Evolutionary conservation across 441 rosid species (phyloP).

Genomic region (Dalechampia spathulata): DNA sequence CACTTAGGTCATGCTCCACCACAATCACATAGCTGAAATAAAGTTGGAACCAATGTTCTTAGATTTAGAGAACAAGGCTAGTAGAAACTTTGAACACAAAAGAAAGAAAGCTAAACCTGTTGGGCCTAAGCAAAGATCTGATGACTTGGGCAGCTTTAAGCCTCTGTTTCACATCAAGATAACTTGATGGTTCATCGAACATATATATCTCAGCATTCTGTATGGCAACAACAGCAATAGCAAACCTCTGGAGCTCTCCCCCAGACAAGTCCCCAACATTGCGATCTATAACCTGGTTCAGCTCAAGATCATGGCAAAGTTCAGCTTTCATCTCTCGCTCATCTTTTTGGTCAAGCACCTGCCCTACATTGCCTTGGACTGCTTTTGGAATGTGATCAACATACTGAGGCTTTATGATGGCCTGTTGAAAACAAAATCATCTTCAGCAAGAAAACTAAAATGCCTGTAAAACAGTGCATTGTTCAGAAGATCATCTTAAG

Average conservation of each 20-base stretch:
- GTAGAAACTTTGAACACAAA: slow-evolving; percentile 4
- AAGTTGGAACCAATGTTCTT: slow-evolving; percentile 3
- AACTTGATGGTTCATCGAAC: slow-evolving; percentile 99
- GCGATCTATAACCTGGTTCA: slow-evolving; percentile 91
- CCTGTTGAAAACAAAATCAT: slow-evolving; percentile 36
- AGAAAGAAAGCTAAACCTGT: slow-evolving; percentile 41
- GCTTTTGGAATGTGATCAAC: slow-evolving; percentile 96
- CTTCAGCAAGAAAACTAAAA: slow-evolving; percentile 7
- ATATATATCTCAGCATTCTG: slow-evolving; percentile 96
- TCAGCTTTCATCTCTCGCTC: slow-evolving; percentile 70
- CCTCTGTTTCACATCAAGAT: slow-evolving; percentile 97
- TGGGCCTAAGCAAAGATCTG: slow-evolving; percentile 80
- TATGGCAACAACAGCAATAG: slow-evolving; percentile 88
- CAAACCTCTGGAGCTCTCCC: slow-evolving; percentile 98
- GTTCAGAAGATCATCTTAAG: not conserved
- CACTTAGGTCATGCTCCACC: slow-evolving; percentile 98
- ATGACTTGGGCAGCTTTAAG: slow-evolving; percentile 95
- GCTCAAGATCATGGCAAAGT: slow-evolving; percentile 74
- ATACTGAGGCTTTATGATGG: slow-evolving; percentile 93
- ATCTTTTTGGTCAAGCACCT: slow-evolving; percentile 87
- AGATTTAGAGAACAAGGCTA: slow-evolving; percentile 1
- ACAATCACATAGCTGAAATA: slow-evolving; percentile 86
- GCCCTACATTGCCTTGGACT: slow-evolving; percentile 87
- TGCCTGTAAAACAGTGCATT: not conserved
- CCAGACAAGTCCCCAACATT: slow-evolving; percentile 91